These are phyloP conservation scores for Saccharomycopsis olivae DNA, from an alignment of 805 yeast genomes.

Conservation along the genomic window DNA sequence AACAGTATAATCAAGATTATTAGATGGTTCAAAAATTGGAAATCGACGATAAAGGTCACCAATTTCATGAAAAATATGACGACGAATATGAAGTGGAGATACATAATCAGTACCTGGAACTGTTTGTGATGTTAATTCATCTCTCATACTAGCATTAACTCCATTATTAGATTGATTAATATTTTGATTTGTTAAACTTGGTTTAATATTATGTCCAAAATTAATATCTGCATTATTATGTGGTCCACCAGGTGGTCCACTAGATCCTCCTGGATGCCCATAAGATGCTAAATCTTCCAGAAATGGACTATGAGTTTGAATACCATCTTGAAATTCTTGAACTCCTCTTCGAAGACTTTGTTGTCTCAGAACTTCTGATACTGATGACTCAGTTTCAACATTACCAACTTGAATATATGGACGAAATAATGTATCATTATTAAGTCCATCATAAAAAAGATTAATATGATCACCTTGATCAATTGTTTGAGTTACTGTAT, in stretches of 20 bases:
- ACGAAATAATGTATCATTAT: conserved; percentile 14
- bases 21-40: conserved; percentile 15
- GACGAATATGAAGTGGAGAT: conserved; percentile 15
- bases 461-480: conserved; percentile 5
- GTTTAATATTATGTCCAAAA: not conserved
- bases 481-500: not conserved
- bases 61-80: conserved; percentile 16
- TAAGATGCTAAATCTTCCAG: too few relatives aligned
- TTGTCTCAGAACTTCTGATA: not conserved
- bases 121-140: too few relatives aligned
- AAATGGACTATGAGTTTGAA: not conserved
- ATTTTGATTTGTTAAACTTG: too few relatives aligned
- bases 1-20: conserved; percentile 11
- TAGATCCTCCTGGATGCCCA: not conserved
- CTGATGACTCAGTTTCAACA: not conserved
- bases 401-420: conserved; percentile 17
- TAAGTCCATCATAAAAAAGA: conserved; percentile 18
- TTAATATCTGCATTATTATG: not conserved
- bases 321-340: not conserved
- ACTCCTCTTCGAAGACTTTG: too few relatives aligned
- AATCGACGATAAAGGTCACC: conserved; percentile 16
- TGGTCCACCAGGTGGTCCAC: not conserved
- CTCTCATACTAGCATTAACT: conserved; percentile 7
- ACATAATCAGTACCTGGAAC: conserved; percentile 10
- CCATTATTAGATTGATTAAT: not conserved